Evolutionary conservation across 768 basidiomycete genomes (phyloP).

Genomic region (Leccinum variicolor): DNA sequence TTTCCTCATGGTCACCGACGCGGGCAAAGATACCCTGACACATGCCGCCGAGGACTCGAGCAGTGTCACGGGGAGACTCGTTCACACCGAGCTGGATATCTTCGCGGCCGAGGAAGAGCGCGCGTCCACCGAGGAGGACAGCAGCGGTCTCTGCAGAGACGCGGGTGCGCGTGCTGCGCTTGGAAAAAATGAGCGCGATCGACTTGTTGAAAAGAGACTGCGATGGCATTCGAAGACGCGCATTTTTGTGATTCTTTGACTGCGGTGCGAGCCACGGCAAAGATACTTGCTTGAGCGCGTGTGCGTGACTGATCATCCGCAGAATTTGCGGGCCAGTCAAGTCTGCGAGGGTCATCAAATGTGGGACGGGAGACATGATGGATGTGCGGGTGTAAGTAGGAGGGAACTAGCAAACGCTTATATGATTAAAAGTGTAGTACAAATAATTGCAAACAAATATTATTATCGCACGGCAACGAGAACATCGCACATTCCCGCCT

Average conservation of each 20-base stretch:
- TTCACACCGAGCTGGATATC: constrained; percentile 98
- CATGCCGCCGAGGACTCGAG: constrained; percentile 90
- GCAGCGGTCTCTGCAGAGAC: constrained; percentile 84
- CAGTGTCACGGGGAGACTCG: constrained; percentile 80
- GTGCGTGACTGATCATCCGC: constrained; percentile 60
- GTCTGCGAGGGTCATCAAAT: constrained; percentile 88
- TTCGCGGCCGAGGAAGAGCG: constrained; percentile 83
- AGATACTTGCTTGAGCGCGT: constrained; percentile 58
- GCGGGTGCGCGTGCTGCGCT: constrained; percentile 91
- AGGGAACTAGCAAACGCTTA: background rate
- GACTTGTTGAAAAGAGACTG: constrained; percentile 80
- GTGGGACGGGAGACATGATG: constrained; percentile 44
- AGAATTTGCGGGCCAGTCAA: constrained; percentile 72
- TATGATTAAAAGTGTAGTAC: background rate
- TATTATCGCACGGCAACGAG: background rate
- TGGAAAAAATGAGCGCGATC: constrained; percentile 87
- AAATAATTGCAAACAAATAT: background rate
- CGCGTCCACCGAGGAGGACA: constrained; percentile 76
- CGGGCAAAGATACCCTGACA: constrained; percentile 96
- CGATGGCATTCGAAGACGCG: constrained; percentile 55
- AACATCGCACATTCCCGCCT: constrained; percentile 1
- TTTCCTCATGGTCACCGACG: constrained; percentile 88
- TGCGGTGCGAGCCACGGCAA: constrained; percentile 67
- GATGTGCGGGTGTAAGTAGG: too few species aligned
- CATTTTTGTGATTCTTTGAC: constrained; percentile 24